A percentile compares a stretch with the other conserved stretches of the same genome.
Conservation (phyloP, 768 basidiomycete genomes). For the Coprinellus aureogranulatus region DNA sequence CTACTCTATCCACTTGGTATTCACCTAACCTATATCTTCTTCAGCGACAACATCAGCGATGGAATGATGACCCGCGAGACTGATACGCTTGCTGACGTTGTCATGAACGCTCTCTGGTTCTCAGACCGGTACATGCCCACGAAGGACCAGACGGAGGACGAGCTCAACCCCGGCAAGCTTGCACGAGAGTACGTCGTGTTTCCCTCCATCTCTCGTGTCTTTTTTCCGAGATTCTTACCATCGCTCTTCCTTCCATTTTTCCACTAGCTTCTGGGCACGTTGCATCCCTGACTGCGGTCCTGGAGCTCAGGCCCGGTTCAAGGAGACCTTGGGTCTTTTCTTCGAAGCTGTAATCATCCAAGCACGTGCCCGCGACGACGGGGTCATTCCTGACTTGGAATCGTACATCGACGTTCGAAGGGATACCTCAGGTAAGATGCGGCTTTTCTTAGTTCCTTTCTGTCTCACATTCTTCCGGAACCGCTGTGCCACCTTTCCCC, state of each 20-base stretch:
- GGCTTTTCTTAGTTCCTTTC: too few species aligned
- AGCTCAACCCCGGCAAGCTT: conserved; percentile 57
- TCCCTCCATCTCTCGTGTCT: conserved; percentile 7
- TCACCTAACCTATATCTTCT: too few species aligned
- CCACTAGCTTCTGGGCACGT: conserved; percentile 63
- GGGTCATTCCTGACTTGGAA: conserved; percentile 63
- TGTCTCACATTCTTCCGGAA: too few species aligned
- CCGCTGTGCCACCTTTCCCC: too few species aligned
- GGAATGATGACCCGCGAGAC: conserved; percentile 70
- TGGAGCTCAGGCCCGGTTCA: conserved; percentile 65
- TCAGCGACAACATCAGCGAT: conserved; percentile 72
- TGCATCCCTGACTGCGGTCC: conserved; percentile 54
- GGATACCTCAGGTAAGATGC: conserved; percentile 59
- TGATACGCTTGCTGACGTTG: conserved; percentile 54
- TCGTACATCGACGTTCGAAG: conserved; percentile 70
- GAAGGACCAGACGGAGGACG: conserved; percentile 38
- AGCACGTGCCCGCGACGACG: conserved; percentile 53
- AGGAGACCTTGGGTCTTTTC: conserved; percentile 64
- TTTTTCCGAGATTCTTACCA: neutral
- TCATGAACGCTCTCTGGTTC: conserved; percentile 70
- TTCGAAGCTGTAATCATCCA: conserved; percentile 68
- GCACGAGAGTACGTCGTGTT: conserved; percentile 58
- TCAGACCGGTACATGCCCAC: conserved; percentile 53
- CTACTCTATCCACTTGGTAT: too few species aligned
- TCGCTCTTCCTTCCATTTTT: conserved; percentile 8